Percentiles rank a stretch among this genome's conserved stretches.
These are phyloP conservation scores for Corinectria fuckeliana DNA, from an alignment of 2,329 filamentous ascomycete genomes.

Conservation along the genomic window DNA sequence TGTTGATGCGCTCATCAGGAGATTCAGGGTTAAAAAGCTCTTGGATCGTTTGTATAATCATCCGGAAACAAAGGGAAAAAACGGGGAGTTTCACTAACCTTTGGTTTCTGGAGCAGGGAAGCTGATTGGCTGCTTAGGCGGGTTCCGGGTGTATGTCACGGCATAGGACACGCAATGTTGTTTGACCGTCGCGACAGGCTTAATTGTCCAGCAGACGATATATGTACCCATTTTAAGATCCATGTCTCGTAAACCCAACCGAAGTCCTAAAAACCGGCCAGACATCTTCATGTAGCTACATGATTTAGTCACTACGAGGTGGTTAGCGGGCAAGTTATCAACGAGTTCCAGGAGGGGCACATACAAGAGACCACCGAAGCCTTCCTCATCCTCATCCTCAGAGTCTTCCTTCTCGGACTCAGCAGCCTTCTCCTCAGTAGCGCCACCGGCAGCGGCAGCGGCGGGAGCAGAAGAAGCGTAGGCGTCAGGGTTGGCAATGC, in stretches of 20 bases:
- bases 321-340: conserved; percentile 46
- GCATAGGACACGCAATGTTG: conserved; percentile 30
- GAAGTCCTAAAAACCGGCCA: conserved; percentile 50
- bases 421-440: conserved; percentile 58
- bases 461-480: conserved; percentile 85
- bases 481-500: conserved; percentile 97
- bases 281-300: conserved; percentile 44
- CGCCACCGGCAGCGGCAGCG: conserved; percentile 61
- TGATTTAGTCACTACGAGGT: conserved; percentile 58
- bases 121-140: conserved; percentile 12
- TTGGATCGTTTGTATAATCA: conserved; percentile 64
- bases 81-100: conserved; percentile 52
- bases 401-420: conserved; percentile 72
- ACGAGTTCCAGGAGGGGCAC: conserved; percentile 34
- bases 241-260: conserved; percentile 53
- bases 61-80: conserved; percentile 42
- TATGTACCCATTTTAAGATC: conserved; percentile 54
- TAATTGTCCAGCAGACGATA: conserved; percentile 55
- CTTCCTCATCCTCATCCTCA: conserved; percentile 70
- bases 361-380: conserved; percentile 83
- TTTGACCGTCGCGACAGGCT: conserved; percentile 43
- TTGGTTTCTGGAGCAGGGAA: conserved; percentile 32
- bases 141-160: conserved; percentile 34
- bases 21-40: conserved; percentile 74
- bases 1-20: conserved; percentile 66